phyloP scores from a whole-genome alignment of 2,329 filamentous ascomycete species.

The Fusarium succisae region DNA sequence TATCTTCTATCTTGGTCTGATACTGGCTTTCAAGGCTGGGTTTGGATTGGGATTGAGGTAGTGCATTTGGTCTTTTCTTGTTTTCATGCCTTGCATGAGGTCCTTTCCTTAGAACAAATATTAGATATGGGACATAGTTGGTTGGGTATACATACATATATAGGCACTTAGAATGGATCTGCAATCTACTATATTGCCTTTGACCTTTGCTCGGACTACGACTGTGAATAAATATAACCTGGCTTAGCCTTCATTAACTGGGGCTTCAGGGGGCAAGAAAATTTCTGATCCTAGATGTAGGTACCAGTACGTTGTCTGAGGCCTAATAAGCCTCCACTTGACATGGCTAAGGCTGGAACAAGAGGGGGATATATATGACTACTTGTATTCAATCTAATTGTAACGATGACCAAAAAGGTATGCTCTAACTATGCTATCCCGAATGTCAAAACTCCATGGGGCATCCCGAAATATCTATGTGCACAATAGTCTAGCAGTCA shows the following conservation, averaged over 20 bases:
- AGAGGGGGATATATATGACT: neutral
- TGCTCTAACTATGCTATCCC: neutral
- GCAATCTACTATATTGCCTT: constrained; percentile 34
- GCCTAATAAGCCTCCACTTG: accelerated
- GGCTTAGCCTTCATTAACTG: accelerated
- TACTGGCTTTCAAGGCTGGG: neutral
- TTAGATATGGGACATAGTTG: constrained; percentile 21
- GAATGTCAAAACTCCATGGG: constrained; percentile 16
- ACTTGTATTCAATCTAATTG: neutral
- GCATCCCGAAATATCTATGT: constrained; percentile 11
- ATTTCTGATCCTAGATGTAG: accelerated
- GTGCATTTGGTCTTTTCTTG: constrained; percentile 21
- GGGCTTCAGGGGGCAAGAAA: accelerated
- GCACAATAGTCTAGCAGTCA: constrained; percentile 49
- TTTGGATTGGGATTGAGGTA: neutral
- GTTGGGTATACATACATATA: constrained; percentile 22
- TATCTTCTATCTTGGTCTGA: neutral
- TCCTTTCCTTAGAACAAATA: constrained; percentile 36
- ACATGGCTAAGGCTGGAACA: accelerated
- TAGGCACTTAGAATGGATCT: constrained; percentile 30
- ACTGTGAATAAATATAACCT: accelerated
- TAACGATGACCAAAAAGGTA: neutral
- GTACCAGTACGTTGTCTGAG: accelerated
- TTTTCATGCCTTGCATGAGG: constrained; percentile 44
- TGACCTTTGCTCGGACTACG: neutral